These are phyloP conservation scores for Mycena metata DNA, from an alignment of 768 basidiomycete genomes.

Conservation along the genomic window DNA sequence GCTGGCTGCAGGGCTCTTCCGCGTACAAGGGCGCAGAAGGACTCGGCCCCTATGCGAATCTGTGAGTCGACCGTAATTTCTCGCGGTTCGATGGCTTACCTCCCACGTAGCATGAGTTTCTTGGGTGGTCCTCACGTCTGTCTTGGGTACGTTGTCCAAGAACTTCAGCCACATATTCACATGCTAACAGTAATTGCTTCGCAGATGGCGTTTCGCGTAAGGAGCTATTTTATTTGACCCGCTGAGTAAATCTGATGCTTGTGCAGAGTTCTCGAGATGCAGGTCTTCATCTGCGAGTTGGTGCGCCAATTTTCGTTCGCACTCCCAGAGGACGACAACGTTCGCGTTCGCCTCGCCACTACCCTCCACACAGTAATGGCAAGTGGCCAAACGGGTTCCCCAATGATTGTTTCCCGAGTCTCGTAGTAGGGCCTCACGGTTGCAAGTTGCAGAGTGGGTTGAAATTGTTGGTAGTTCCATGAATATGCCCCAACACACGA, in stretches of 20 bases:
- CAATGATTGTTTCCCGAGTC: too few relatives aligned
- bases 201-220: slow-evolving; percentile 25
- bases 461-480: too few relatives aligned
- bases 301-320: slow-evolving; percentile 10
- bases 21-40: background rate
- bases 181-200: background rate
- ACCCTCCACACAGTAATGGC: too few relatives aligned
- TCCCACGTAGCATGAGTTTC: slow-evolving; percentile 19
- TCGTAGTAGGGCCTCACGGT: too few relatives aligned
- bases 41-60: slow-evolving; percentile 32
- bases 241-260: background rate
- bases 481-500: too few relatives aligned
- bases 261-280: slow-evolving; percentile 18
- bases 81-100: background rate
- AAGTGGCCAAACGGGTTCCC: too few relatives aligned
- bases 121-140: slow-evolving; percentile 21
- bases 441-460: too few relatives aligned
- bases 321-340: background rate
- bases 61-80: background rate
- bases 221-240: background rate
- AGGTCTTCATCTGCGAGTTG: slow-evolving; percentile 13
- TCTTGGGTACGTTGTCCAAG: slow-evolving; percentile 10
- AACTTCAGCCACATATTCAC: background rate
- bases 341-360: too few relatives aligned
- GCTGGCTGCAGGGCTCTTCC: slow-evolving; percentile 18